phyloP scores from a whole-genome alignment of 2,329 filamentous ascomycete species.

The Macroventuria anomochaeta region DNA sequence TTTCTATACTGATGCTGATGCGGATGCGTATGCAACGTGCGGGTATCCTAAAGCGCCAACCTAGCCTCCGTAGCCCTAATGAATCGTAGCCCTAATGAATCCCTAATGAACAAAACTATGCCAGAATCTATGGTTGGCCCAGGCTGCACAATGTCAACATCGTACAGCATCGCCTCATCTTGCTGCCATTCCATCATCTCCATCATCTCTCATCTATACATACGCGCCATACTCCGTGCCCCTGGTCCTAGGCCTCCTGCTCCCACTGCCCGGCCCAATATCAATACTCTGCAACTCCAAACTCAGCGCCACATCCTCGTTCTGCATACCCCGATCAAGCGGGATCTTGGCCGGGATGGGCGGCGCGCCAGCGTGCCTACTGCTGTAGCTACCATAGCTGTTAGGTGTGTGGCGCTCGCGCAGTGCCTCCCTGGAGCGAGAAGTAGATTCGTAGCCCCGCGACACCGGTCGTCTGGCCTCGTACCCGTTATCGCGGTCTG shows the following conservation, averaged over 20 bases:
- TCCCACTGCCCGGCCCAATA: slow-evolving; percentile 46
- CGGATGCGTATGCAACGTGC: no score
- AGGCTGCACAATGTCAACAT: no score
- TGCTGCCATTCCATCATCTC: no score
- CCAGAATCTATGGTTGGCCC: no score
- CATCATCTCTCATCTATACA: background rate
- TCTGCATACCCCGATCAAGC: slow-evolving; percentile 45
- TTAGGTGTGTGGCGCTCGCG: slow-evolving; percentile 46
- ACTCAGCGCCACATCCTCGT: slow-evolving; percentile 65
- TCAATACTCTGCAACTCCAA: slow-evolving; percentile 69
- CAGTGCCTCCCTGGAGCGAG: slow-evolving; percentile 29
- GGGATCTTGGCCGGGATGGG: slow-evolving; percentile 76
- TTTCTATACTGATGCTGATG: no score
- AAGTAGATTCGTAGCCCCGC: slow-evolving; percentile 31
- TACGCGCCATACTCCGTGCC: slow-evolving; percentile 8
- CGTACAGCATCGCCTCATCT: background rate
- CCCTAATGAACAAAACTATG: no score
- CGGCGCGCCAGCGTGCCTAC: slow-evolving; percentile 53
- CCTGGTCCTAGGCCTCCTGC: slow-evolving; percentile 25
- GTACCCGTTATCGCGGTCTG: slow-evolving; percentile 22
- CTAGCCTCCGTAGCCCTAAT: no score
- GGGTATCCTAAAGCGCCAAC: no score
- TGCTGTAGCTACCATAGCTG: slow-evolving; percentile 27
- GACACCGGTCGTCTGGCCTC: slow-evolving; percentile 39
- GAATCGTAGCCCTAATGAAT: no score